phyloP scores from a whole-genome alignment of 768 basidiomycete genomes.

The Boletus insuetus region DNA sequence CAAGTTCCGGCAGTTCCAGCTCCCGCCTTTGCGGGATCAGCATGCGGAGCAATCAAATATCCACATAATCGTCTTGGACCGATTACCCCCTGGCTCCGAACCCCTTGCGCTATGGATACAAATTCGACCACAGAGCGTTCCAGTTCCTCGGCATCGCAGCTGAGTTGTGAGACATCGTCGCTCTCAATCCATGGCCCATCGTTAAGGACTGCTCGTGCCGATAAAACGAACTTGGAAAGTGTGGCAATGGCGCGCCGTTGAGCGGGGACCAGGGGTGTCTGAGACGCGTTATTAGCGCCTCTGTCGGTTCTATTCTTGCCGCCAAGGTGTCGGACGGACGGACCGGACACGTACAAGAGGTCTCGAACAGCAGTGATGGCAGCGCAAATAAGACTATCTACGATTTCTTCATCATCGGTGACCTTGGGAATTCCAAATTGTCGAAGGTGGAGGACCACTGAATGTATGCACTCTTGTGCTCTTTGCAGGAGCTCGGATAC shows the following conservation, averaged over 20 bases:
- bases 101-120: conserved; percentile 57
- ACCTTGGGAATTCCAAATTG: conserved; percentile 43
- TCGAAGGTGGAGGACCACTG: conserved; percentile 59
- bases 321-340: conserved; percentile 55
- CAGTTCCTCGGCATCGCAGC: conserved; percentile 68
- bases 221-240: conserved; percentile 82
- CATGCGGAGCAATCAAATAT: conserved; percentile 34
- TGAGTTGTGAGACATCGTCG: conserved; percentile 45
- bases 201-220: conserved; percentile 74
- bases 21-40: conserved; percentile 44
- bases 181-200: conserved; percentile 26
- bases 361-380: conserved; percentile 67
- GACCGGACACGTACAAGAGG: conserved; percentile 62
- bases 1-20: conserved; percentile 51
- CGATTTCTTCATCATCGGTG: conserved; percentile 51
- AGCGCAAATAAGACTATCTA: conserved; percentile 58
- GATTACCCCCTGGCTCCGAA: conserved; percentile 25
- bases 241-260: conserved; percentile 85
- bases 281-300: conserved; percentile 37
- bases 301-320: conserved; percentile 32
- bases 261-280: conserved; percentile 65
- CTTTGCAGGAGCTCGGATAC: conserved; percentile 59
- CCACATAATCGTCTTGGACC: conserved; percentile 38
- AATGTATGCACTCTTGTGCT: conserved; percentile 54
- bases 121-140: conserved; percentile 68